Conservation (phyloP, 208 protist species). For the Naegleria gruberi region DNA sequence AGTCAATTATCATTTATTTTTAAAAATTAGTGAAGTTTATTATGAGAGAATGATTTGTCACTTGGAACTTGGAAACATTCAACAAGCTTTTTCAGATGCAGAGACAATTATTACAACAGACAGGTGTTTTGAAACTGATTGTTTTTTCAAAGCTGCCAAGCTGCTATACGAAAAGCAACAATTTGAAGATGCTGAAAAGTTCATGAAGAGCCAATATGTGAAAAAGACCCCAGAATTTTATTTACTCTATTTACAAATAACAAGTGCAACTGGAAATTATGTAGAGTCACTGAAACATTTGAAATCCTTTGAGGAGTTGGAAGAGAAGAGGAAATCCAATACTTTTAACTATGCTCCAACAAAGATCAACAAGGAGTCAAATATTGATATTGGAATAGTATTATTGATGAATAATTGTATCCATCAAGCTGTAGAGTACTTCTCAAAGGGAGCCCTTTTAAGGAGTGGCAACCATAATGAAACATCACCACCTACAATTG, state of each 20-base stretch:
- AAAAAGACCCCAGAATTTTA: background rate
- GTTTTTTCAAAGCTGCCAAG: background rate
- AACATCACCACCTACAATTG: background rate
- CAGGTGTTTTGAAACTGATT: background rate
- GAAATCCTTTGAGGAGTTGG: background rate
- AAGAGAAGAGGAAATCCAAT: background rate
- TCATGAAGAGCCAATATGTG: background rate
- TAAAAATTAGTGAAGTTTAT: constrained; percentile 6
- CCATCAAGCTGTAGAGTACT: background rate
- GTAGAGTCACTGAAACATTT: background rate
- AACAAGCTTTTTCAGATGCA: background rate
- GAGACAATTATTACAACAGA: background rate
- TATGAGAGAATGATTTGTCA: background rate
- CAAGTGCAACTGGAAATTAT: background rate
- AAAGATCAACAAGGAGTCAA: background rate
- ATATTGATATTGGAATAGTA: background rate
- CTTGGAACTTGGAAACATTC: background rate
- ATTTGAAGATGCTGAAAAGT: background rate
- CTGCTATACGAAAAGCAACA: background rate
- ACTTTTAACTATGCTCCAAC: background rate
- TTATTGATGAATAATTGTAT: background rate
- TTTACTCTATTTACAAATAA: background rate
- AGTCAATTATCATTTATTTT: background rate
- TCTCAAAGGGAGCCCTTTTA: background rate
- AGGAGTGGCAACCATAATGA: background rate